Percentiles rank a stretch among this genome's conserved stretches.
phyloP scores from a whole-genome alignment of 2,329 filamentous ascomycete species.

The Epichloe brachyelytri region DNA sequence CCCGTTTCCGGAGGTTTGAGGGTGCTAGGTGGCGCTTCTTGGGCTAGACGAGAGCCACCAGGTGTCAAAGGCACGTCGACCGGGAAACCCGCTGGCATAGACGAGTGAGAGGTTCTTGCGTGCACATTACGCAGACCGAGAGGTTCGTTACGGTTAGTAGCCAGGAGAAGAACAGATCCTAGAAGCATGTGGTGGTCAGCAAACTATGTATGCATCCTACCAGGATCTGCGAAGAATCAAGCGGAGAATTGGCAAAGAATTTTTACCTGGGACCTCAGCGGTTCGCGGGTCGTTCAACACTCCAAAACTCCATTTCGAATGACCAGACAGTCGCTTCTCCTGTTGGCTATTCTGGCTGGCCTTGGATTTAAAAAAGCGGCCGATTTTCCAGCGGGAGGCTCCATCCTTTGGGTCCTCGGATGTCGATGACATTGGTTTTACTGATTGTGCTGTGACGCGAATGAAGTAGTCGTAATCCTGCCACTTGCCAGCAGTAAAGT shows the following conservation, averaged over 20 bases:
- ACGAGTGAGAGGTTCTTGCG: constrained; percentile 24
- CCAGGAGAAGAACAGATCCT: constrained; percentile 10
- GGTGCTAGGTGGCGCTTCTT: constrained; percentile 1
- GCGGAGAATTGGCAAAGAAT: neutral
- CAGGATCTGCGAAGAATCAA: too few species aligned
- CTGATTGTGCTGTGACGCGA: neutral
- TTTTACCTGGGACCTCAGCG: constrained; percentile 7
- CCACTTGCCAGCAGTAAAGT: neutral
- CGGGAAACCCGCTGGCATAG: constrained; percentile 34
- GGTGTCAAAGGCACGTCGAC: constrained; percentile 22
- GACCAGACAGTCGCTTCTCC: neutral
- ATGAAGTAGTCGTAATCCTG: neutral
- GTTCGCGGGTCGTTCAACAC: constrained; percentile 7
- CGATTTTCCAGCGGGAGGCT: neutral
- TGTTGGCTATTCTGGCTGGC: neutral
- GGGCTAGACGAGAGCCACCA: constrained; percentile 11
- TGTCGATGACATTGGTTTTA: constrained; percentile 1
- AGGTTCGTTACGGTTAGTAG: constrained; percentile 9
- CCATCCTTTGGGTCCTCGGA: constrained; percentile 1
- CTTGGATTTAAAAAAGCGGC: neutral
- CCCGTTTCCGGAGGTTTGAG: constrained; percentile 9
- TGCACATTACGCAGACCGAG: constrained; percentile 7
- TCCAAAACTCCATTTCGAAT: constrained; percentile 7
- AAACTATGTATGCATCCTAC: too few species aligned
- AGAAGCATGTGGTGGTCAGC: neutral